Conservation (phyloP, 306 rosid genomes). For the Pyrus betulifolia region DNA sequence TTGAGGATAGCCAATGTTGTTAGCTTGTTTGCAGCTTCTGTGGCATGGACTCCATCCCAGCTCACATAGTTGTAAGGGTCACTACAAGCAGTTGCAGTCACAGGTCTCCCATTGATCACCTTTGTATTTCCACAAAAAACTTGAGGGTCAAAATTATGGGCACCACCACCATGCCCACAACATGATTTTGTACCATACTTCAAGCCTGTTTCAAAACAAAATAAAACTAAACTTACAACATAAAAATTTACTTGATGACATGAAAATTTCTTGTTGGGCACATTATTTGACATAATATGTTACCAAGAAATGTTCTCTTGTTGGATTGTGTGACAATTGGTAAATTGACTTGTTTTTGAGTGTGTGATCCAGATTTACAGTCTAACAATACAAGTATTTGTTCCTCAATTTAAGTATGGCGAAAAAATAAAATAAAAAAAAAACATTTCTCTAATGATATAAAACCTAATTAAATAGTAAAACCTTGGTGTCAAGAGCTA, state of each 20-base stretch:
- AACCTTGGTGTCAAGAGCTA: not conserved
- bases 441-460: not conserved
- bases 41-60: constrained; percentile 92
- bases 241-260: no score
- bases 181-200: constrained; percentile 72
- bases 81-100: constrained; percentile 56
- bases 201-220: constrained; percentile 36
- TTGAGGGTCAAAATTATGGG: constrained; percentile 53
- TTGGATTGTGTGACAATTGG: not conserved
- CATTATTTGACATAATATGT: not conserved
- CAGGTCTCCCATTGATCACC: constrained; percentile 37
- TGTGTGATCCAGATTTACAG: not conserved
- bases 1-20: constrained; percentile 57
- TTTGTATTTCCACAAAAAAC: constrained; percentile 57
- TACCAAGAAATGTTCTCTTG: not conserved
- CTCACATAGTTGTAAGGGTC: constrained; percentile 82
- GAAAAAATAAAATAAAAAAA: no score
- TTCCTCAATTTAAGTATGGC: not conserved
- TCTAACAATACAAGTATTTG: not conserved
- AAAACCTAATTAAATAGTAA: not conserved
- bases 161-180: constrained; percentile 80
- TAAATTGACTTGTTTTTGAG: not conserved
- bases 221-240: not conserved
- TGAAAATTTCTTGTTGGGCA: no score
- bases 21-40: constrained; percentile 86